Evolutionary conservation across 805 yeast genomes (phyloP).

Genomic region (Starmerella floricola): DNA sequence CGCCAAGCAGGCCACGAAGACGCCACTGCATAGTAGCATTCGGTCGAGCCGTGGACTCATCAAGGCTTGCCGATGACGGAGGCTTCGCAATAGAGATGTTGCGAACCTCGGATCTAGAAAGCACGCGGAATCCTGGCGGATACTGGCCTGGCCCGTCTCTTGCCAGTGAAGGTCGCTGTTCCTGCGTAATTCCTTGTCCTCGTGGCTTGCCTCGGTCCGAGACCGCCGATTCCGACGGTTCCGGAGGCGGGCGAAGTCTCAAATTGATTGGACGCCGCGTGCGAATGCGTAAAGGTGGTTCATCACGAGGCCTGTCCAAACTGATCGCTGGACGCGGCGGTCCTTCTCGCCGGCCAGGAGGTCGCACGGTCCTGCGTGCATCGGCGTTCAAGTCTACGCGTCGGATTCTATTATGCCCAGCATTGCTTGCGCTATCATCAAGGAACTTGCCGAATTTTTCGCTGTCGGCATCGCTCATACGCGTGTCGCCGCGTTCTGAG

Average conservation of each 20-base stretch:
- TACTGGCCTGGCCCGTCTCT: background rate
- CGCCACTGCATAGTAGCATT: conserved; percentile 1
- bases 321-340: too few relatives aligned
- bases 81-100: background rate
- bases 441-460: conserved; percentile 2
- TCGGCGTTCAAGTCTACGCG: too few relatives aligned
- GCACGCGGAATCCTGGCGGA: background rate
- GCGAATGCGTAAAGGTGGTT: background rate
- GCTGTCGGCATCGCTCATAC: conserved; percentile 4
- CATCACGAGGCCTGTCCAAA: background rate
- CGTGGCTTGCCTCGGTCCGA: too few relatives aligned
- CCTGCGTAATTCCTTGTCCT: too few relatives aligned
- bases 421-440: background rate
- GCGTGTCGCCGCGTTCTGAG: background rate
- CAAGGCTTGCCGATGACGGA: background rate
- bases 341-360: too few relatives aligned
- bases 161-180: background rate
- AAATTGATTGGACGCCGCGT: conserved; percentile 1
- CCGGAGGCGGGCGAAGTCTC: background rate
- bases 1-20: background rate
- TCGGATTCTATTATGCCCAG: too few relatives aligned
- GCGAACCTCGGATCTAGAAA: background rate
- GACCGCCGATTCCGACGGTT: background rate
- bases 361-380: too few relatives aligned
- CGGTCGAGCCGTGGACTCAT: background rate